Percentiles rank a stretch among this genome's conserved stretches.
Conservation (phyloP, 495 filamentous ascomycete species). For the Patellaria atrata region DNA sequence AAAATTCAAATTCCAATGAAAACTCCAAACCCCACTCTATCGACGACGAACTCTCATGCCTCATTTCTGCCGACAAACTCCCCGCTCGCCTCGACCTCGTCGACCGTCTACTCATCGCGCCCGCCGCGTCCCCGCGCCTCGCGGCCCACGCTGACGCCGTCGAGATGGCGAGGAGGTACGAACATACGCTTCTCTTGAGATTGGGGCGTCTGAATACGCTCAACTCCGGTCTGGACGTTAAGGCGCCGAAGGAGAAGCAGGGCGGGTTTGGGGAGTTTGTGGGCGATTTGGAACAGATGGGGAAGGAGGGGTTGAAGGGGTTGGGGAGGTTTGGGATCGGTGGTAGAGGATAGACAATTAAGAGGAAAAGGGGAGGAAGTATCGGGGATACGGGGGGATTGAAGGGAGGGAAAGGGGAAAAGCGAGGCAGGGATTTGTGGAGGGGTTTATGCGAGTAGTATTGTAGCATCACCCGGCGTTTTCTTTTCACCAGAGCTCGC, state of each 20-base stretch:
- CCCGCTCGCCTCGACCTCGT: constrained; percentile 74
- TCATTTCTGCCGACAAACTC: constrained; percentile 61
- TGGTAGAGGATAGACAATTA: too few species aligned
- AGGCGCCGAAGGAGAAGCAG: constrained; percentile 25
- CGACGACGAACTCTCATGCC: constrained; percentile 56
- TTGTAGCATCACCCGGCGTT: too few species aligned
- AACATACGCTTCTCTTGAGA: constrained; percentile 56
- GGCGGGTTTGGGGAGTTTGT: too few species aligned
- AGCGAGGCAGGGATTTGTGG: too few species aligned
- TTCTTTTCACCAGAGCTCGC: too few species aligned
- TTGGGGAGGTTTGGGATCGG: too few species aligned
- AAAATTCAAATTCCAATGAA: constrained; percentile 16
- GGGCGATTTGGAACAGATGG: too few species aligned
- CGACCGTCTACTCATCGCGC: constrained; percentile 58
- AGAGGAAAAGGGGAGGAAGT: too few species aligned
- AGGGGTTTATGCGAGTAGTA: too few species aligned
- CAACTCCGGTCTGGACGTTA: constrained; percentile 61
- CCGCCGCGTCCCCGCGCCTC: constrained; percentile 44
- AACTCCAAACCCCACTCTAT: constrained; percentile 46
- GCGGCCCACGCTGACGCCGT: constrained; percentile 55
- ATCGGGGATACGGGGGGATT: too few species aligned
- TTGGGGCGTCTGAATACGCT: constrained; percentile 61
- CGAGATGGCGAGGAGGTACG: constrained; percentile 52
- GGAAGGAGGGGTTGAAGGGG: too few species aligned
- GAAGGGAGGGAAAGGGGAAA: too few species aligned